Conservation (phyloP, 2,329 filamentous ascomycete genomes). For the Ascochyta viciae-villosae region DNA sequence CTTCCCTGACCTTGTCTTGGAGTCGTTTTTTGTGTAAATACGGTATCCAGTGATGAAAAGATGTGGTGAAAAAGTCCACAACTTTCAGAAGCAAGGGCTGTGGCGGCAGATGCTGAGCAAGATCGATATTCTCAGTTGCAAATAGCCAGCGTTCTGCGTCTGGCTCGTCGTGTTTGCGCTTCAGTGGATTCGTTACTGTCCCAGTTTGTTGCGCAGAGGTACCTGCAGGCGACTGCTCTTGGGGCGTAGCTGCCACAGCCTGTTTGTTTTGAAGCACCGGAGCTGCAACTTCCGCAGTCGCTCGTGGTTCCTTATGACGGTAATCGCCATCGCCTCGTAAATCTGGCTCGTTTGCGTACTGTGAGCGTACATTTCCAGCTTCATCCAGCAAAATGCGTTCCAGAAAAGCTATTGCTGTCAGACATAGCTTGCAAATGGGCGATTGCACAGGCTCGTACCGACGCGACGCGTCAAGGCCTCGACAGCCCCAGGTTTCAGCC, state of each 20-base stretch:
- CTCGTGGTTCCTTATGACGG: conserved; percentile 1
- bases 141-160: conserved; percentile 25
- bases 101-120: conserved; percentile 35
- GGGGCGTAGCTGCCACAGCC: background rate
- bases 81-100: conserved; percentile 36
- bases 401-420: conserved; percentile 35
- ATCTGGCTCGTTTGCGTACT: conserved; percentile 23
- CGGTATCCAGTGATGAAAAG: conserved; percentile 47
- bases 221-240: background rate
- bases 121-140: conserved; percentile 30
- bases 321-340: background rate
- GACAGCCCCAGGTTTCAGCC: conserved; percentile 43
- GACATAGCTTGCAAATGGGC: conserved; percentile 1
- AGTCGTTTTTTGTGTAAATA: conserved; percentile 43
- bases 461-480: conserved; percentile 45
- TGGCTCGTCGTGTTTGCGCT: conserved; percentile 34
- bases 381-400: conserved; percentile 42
- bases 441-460: conserved; percentile 23
- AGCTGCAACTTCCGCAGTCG: background rate
- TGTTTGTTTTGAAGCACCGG: background rate
- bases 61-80: conserved; percentile 40
- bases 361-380: conserved; percentile 31
- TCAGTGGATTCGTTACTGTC: conserved; percentile 23
- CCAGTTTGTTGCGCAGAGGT: background rate
- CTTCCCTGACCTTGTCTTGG: conserved; percentile 30